phyloP scores from a whole-genome alignment of 2,329 filamentous ascomycete genomes.

The Epichloe typhina region DNA sequence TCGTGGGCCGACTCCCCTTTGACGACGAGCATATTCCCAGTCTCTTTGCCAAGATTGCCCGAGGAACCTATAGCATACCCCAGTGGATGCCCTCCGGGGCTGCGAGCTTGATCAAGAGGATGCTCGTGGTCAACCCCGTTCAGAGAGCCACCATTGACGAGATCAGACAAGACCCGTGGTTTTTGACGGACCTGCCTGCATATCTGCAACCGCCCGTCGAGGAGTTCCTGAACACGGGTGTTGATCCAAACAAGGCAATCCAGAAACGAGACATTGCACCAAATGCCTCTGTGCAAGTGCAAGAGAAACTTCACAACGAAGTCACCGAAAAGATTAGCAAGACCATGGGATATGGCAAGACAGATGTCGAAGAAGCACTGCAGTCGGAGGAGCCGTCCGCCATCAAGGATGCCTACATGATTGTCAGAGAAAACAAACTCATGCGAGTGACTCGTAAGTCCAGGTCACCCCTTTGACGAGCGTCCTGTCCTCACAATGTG shows the following conservation, averaged over 20 bases:
- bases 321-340: constrained; percentile 93
- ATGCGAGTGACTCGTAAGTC: constrained; percentile 87
- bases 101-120: constrained; percentile 69
- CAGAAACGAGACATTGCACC: constrained; percentile 70
- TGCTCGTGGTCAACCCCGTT: constrained; percentile 91
- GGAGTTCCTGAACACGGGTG: constrained; percentile 87
- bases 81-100: constrained; percentile 83
- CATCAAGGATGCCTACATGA: constrained; percentile 98
- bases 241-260: constrained; percentile 85
- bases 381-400: constrained; percentile 87
- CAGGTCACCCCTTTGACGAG: neutral
- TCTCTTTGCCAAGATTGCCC: constrained; percentile 93
- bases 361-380: constrained; percentile 88
- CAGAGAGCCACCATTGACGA: constrained; percentile 89
- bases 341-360: constrained; percentile 93
- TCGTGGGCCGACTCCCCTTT: constrained; percentile 83
- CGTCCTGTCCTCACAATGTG: neutral
- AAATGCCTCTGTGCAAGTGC: constrained; percentile 61
- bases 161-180: constrained; percentile 90
- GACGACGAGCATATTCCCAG: constrained; percentile 98
- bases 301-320: constrained; percentile 81
- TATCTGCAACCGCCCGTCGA: constrained; percentile 82
- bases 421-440: constrained; percentile 92
- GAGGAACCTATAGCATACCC: constrained; percentile 85
- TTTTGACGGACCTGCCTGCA: constrained; percentile 68